Evolutionary conservation across 2,329 filamentous ascomycete species (phyloP).

Genomic region (Trichoderma asperellum): DNA sequence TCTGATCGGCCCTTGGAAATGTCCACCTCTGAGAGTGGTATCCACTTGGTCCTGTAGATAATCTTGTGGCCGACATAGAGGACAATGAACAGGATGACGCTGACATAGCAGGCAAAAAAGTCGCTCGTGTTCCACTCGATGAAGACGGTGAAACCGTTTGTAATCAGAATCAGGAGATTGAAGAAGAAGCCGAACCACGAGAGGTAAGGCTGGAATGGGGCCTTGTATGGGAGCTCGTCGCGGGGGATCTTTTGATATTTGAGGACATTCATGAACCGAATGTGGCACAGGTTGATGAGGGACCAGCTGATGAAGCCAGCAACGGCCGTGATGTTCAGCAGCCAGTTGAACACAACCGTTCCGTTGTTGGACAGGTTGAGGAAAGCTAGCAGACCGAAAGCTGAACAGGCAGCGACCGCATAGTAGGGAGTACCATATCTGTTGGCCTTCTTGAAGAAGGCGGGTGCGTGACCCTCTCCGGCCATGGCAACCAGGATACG

Average conservation of each 20-base stretch:
- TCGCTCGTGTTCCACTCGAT: slow-evolving; percentile 62
- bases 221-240: slow-evolving; percentile 61
- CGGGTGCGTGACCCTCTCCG: slow-evolving; percentile 65
- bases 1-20: slow-evolving; percentile 32
- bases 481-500: slow-evolving; percentile 70
- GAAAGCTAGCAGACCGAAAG: slow-evolving; percentile 67
- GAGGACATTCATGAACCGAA: slow-evolving; percentile 67
- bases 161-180: slow-evolving; percentile 65
- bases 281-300: slow-evolving; percentile 65
- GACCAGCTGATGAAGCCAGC: slow-evolving; percentile 73
- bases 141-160: slow-evolving; percentile 71
- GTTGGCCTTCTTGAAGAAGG: slow-evolving; percentile 63
- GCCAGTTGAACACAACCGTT: slow-evolving; percentile 69
- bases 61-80: slow-evolving; percentile 66
- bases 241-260: slow-evolving; percentile 60
- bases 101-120: slow-evolving; percentile 69
- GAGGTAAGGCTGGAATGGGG: slow-evolving; percentile 65
- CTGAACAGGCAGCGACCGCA: slow-evolving; percentile 58
- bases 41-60: slow-evolving; percentile 45
- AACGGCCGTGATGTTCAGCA: slow-evolving; percentile 71
- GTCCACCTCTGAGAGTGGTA: slow-evolving; percentile 45
- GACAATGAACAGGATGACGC: slow-evolving; percentile 64
- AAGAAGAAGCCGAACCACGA: slow-evolving; percentile 69
- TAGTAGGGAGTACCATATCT: slow-evolving; percentile 64
- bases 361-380: slow-evolving; percentile 65